Evolutionary conservation across 2,329 filamentous ascomycete species (phyloP), one percentile per base, ranked within the genome.

Genomic region (Hirsutella minnesotensis): DNA sequence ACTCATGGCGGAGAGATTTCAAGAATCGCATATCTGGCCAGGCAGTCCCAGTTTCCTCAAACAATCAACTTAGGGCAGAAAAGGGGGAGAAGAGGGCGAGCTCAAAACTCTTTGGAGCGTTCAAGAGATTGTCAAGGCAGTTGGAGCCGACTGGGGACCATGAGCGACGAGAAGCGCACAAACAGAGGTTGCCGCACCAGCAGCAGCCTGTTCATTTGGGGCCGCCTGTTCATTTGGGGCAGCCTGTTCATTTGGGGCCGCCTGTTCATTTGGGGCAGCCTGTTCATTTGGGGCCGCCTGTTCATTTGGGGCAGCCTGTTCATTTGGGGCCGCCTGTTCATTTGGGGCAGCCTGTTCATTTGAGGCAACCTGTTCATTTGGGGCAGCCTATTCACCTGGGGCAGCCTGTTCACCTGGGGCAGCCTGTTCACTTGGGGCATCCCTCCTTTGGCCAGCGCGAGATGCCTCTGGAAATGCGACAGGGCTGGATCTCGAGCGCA

Each of bases 21-120:
- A 58, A 44, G 43, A 60, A 54, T 27, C 53, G 59, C 29, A 47
- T 64, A 50, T 58, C 55, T 3, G 56, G 45, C 18, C 61, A 64
- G 39, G 47, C 53, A 40, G 42, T 47, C 2, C 49, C 50, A 9
- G 38, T 44, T 7, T 30, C 41, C 15, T 42, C 46, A 12, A 38
- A 51, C 9, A 42, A 38, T 8, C 49, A 53, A 19, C 40, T 39
- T 22, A 54, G 52, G 40, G 20, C 43, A 4, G 53, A 56, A 8
- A 50, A 46, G 10, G 47, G 44, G 9, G 55, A 57, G 13, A 48
- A 48, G 40, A 46, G 18, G 12, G 10, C 51, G 13, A 46, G 51
- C 2, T 54, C 48, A 16, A 63, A 58, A 45, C 43, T 64, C 1
- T 42, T 61, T 0, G 51, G 54, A 1, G 58, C 58, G 1, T 13